phyloP scores from a whole-genome alignment of 345 rosid genomes.

The Combretum micranthum region DNA sequence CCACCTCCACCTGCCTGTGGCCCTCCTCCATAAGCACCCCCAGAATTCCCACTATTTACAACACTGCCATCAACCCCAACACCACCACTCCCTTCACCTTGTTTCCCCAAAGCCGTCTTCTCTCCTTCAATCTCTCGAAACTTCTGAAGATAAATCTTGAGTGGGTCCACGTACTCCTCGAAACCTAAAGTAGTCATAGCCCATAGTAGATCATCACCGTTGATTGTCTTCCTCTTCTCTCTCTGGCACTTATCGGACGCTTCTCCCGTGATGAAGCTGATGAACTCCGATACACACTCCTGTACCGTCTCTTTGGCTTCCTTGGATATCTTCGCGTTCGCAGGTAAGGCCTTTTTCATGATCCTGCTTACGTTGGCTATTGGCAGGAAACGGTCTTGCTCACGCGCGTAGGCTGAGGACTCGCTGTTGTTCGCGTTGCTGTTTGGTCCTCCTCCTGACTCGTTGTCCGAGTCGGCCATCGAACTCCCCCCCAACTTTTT shows the following conservation, averaged over 20 bases:
- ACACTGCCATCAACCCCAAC: constrained; percentile 18
- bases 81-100: constrained; percentile 19
- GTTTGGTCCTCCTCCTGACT: constrained; percentile 35
- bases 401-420: constrained; percentile 21
- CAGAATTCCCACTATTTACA: constrained; percentile 14
- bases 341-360: constrained; percentile 54
- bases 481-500: too few species aligned
- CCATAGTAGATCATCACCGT: constrained; percentile 61
- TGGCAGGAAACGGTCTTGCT: constrained; percentile 49
- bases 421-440: constrained; percentile 20
- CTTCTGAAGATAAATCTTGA: constrained; percentile 45
- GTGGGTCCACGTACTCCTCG: constrained; percentile 50
- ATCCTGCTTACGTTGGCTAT: constrained; percentile 58
- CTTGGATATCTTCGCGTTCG: constrained; percentile 56
- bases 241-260: constrained; percentile 58
- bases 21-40: constrained; percentile 13
- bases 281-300: constrained; percentile 63
- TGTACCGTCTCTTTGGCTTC: constrained; percentile 61
- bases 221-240: constrained; percentile 66
- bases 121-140: constrained; percentile 54
- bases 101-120: constrained; percentile 26
- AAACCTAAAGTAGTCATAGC: constrained; percentile 60
- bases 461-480: constrained; percentile 58
- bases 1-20: constrained; percentile 3
- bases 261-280: constrained; percentile 56